Evolutionary conservation across 2,329 filamentous ascomycete species (phyloP).

Genomic region (Ascochyta viciae-villosae): DNA sequence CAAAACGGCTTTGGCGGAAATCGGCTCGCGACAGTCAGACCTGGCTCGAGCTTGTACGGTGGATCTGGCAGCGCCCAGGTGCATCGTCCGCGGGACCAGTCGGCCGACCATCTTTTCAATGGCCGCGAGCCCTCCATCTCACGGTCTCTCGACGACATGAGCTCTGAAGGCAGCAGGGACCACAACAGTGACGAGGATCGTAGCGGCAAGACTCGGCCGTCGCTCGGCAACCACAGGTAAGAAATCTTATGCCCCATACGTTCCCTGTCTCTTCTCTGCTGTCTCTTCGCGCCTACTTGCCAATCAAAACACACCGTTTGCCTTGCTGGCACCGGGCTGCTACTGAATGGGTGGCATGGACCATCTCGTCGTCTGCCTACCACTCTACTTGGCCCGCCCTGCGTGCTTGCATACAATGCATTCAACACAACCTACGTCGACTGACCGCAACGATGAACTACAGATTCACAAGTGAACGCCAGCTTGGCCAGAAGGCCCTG

Average conservation of each 20-base stretch:
- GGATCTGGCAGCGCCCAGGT: constrained; percentile 30
- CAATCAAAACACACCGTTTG: constrained; percentile 6
- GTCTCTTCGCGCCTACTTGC: neutral
- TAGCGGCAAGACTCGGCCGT: constrained; percentile 41
- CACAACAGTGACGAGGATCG: constrained; percentile 49
- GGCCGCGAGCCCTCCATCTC: constrained; percentile 52
- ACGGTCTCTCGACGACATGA: constrained; percentile 47
- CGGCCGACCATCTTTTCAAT: constrained; percentile 40
- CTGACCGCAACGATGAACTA: constrained; percentile 26
- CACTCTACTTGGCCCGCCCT: constrained; percentile 4
- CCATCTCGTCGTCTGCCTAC: neutral
- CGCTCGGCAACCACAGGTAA: constrained; percentile 54
- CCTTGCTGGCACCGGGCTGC: constrained; percentile 14
- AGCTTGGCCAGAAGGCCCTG: constrained; percentile 64
- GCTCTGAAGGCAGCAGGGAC: constrained; percentile 40
- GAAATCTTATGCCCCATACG: constrained; percentile 15
- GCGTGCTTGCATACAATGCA: constrained; percentile 12
- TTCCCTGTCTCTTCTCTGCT: constrained; percentile 8
- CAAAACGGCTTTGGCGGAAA: constrained; percentile 56
- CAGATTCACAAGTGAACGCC: constrained; percentile 66
- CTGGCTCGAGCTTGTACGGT: constrained; percentile 56
- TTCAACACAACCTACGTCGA: constrained; percentile 4
- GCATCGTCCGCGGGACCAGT: constrained; percentile 32
- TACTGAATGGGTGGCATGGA: constrained; percentile 4
- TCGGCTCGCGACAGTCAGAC: constrained; percentile 54